These are phyloP conservation scores for Cornus florida DNA, from an alignment of 148 eudicot species.

Conservation along the genomic window DNA sequence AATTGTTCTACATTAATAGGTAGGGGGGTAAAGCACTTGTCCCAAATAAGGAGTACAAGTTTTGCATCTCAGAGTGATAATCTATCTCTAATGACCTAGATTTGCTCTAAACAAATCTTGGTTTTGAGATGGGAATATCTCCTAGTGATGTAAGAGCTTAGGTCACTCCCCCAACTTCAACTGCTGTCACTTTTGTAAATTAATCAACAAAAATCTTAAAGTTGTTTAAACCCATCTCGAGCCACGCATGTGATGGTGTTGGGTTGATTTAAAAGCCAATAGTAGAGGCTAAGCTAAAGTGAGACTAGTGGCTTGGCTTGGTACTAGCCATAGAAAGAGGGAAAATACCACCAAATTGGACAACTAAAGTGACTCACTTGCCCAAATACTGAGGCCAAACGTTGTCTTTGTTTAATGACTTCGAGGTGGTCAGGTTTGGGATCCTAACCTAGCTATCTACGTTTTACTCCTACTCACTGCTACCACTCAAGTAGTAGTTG, in stretches of 20 bases:
- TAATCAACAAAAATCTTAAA: constrained; percentile 1
- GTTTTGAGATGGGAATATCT: not conserved
- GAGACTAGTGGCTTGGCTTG: constrained; percentile 9
- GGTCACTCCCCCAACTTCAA: not conserved
- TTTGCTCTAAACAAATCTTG: not conserved
- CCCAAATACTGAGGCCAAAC: constrained; percentile 28
- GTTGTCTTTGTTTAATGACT: constrained; percentile 28
- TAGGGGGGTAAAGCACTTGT: not conserved
- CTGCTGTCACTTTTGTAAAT: not conserved
- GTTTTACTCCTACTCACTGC: not conserved
- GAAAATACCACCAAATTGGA: constrained; percentile 33
- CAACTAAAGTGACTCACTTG: constrained; percentile 19
- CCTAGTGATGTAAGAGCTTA: constrained; percentile 14
- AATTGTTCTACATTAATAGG: too few species aligned
- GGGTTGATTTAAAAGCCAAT: not conserved
- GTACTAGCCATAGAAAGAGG: constrained; percentile 18
- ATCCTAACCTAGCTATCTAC: constrained; percentile 23
- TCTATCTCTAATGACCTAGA: not conserved
- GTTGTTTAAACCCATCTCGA: constrained; percentile 29
- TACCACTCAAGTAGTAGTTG: not conserved
- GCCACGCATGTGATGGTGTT: constrained; percentile 25
- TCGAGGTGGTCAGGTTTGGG: constrained; percentile 37
- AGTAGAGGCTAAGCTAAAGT: not conserved
- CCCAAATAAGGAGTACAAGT: not conserved
- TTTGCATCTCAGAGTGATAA: too few species aligned